Evolutionary conservation across 2,329 filamentous ascomycete genomes (phyloP), one percentile per base, ranked within the genome.

Genomic region (Talaromyces sp.): DNA sequence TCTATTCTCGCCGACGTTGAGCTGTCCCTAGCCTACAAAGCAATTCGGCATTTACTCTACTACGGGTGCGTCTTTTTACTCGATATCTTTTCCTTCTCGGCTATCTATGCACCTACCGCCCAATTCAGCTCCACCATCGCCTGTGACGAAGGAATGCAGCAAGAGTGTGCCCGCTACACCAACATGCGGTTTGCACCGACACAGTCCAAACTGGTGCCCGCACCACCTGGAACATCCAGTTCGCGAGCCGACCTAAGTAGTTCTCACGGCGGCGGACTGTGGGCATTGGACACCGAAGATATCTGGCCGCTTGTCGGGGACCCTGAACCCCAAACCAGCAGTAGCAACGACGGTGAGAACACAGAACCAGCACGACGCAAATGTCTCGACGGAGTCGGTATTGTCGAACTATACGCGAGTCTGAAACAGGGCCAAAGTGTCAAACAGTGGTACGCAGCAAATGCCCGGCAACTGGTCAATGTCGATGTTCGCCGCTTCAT

Each of bases 21-120:
- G 63, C 84, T 96, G 56, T 89, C 90, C 56, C 86, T 99, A 28
- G 91, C 93, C 61, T 90, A 91, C 70, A 89, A 92, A 58, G 93
- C 92, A 7, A 85, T 98, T 61, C 88, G 91, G 65, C 94, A 98
- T 73, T 83, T 99, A 9, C 83, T 98, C 30, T 96, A 96, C 80
- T 97, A 98, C 76, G 91, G 94, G 71, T 94, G 92, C 69, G 85
- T 96, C 40, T 83, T 96, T 30, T 85, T 98, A 59, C 85, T 98
- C 10, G 95, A 99, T 77, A 90, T 97, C 68, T 98, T 98, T 81
- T 92, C 95, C 74, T 99, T 98, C 73, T 84, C 88, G 34, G 91
- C 91, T 50, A 94, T 96, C 69, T 99, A 99, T 72, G 92, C 93
- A 0, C 88, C 89, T 0, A 91, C 91, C 0, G 83, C 87, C 0